These are phyloP conservation scores for Colletotrichum aenigma DNA, from an alignment of 2,329 filamentous ascomycete genomes.

Conservation along the genomic window DNA sequence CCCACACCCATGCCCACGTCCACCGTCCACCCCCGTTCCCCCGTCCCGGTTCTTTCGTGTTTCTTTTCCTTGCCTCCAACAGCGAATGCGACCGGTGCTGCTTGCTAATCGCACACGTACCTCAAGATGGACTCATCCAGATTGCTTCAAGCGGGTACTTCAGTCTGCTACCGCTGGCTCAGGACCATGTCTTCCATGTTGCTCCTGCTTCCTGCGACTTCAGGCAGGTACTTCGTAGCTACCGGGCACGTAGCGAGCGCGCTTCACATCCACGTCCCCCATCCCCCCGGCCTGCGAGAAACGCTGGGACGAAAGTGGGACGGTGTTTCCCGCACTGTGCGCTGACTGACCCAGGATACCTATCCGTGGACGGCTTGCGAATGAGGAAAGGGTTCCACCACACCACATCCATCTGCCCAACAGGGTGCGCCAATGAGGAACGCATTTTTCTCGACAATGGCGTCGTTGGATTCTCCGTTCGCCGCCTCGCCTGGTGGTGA, in stretches of 20 bases:
- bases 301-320: background rate
- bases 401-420: background rate
- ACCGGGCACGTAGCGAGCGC: background rate
- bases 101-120: background rate
- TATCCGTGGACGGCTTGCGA: conserved; percentile 1
- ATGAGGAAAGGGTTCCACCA: conserved; percentile 3
- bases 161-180: background rate
- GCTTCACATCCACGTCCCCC: background rate
- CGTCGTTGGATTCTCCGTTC: background rate
- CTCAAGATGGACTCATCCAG: background rate
- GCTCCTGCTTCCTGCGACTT: background rate
- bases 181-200: background rate
- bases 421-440: background rate
- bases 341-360: background rate
- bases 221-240: background rate
- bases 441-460: background rate
- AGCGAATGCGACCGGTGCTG: background rate
- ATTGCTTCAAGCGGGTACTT: background rate
- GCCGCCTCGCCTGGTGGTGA: no score
- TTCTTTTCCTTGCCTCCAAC: background rate
- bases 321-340: background rate
- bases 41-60: background rate
- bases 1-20: background rate
- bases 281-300: background rate
- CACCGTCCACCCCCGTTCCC: background rate